Conservation (phyloP, 768 basidiomycete species). For the Xerocomellus dryophilus region DNA sequence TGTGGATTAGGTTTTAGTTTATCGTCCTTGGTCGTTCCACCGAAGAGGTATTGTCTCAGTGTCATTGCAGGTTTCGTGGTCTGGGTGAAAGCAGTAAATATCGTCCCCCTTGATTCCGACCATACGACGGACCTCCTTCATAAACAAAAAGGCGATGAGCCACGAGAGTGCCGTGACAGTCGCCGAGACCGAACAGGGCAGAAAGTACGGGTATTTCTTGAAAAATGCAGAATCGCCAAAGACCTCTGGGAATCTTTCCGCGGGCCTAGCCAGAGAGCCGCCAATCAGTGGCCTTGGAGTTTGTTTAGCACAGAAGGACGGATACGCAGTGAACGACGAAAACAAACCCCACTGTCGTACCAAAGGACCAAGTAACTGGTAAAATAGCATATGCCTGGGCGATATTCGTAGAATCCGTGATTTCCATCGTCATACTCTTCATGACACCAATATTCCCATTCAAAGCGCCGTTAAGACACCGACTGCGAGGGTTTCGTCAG, state of each 20-base stretch:
- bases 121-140: constrained; percentile 47
- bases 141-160: constrained; percentile 46
- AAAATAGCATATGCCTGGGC: constrained; percentile 53
- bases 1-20: background rate
- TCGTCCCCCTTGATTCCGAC: background rate
- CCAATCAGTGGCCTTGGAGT: constrained; percentile 62
- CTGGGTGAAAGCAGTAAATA: constrained; percentile 7
- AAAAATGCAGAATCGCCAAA: constrained; percentile 60
- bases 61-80: constrained; percentile 17
- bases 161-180: constrained; percentile 50
- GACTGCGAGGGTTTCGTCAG: constrained; percentile 27
- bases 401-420: constrained; percentile 35
- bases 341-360: constrained; percentile 42
- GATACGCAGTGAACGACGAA: background rate
- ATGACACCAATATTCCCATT: constrained; percentile 57
- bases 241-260: constrained; percentile 58
- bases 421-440: constrained; percentile 46
- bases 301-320: constrained; percentile 1
- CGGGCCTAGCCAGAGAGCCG: constrained; percentile 59
- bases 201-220: constrained; percentile 67
- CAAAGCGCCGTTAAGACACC: constrained; percentile 44
- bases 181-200: constrained; percentile 64
- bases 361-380: constrained; percentile 48
- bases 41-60: constrained; percentile 16
- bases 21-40: background rate